Conservation (phyloP, 2,329 filamentous ascomycete genomes). For the Paracorniculantispora psalliotae region DNA sequence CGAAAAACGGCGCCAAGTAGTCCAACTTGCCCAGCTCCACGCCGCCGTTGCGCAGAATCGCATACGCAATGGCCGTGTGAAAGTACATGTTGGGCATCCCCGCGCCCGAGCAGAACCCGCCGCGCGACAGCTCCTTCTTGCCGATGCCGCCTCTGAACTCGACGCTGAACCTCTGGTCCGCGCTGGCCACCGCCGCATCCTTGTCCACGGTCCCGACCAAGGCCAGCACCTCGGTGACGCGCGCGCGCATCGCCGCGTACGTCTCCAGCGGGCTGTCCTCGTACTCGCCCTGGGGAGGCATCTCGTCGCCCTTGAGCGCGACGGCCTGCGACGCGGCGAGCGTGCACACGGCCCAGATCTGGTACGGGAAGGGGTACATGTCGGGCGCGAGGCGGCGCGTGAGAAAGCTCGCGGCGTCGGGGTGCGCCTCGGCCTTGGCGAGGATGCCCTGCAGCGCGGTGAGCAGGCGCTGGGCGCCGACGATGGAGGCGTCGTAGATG, state of each 20-base stretch:
- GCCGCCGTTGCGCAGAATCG: constrained; percentile 48
- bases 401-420: background rate
- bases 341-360: constrained; percentile 20
- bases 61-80: constrained; percentile 49
- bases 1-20: constrained; percentile 31
- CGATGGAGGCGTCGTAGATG: background rate
- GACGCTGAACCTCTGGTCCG: background rate
- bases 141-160: no score
- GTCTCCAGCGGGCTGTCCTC: background rate
- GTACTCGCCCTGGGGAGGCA: background rate
- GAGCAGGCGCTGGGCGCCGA: background rate
- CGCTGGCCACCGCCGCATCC: background rate
- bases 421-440: background rate
- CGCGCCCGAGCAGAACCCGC: background rate
- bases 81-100: constrained; percentile 49
- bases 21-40: constrained; percentile 51
- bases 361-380: constrained; percentile 26
- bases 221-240: background rate
- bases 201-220: background rate
- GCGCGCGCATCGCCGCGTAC: background rate
- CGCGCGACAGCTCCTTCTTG: background rate
- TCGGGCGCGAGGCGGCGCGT: constrained; percentile 18
- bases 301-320: background rate
- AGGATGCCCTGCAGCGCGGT: background rate
- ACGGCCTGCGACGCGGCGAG: background rate